phyloP scores from a whole-genome alignment of 768 basidiomycete species.

The Mycena filopes region DNA sequence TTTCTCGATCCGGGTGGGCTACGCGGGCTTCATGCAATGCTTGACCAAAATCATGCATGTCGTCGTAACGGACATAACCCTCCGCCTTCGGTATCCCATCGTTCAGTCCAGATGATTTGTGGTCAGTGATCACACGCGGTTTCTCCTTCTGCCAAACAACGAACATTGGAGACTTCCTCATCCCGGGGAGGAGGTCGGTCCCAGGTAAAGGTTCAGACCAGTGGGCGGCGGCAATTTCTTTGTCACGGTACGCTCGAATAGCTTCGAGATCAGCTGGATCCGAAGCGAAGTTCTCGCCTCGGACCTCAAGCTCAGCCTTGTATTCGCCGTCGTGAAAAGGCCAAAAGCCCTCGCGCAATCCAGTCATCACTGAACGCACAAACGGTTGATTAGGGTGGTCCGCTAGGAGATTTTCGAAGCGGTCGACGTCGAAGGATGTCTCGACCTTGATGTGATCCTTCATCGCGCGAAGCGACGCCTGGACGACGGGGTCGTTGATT shows the following conservation, averaged over 20 bases:
- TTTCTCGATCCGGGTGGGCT: neutral
- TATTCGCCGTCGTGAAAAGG: conserved; percentile 41
- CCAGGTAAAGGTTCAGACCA: conserved; percentile 31
- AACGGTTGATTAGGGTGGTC: conserved; percentile 44
- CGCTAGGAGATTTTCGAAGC: conserved; percentile 32
- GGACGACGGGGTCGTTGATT: conserved; percentile 11
- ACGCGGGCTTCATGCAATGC: conserved; percentile 19
- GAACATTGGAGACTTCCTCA: conserved; percentile 42
- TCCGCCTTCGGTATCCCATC: conserved; percentile 32
- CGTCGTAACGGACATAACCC: conserved; percentile 37
- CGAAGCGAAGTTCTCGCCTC: conserved; percentile 26
- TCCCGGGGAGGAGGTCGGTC: conserved; percentile 36
- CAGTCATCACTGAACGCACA: conserved; percentile 38
- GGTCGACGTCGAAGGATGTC: conserved; percentile 41
- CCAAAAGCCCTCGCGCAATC: conserved; percentile 46
- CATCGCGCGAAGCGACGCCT: conserved; percentile 21
- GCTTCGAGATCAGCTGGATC: conserved; percentile 28
- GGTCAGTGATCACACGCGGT: conserved; percentile 40
- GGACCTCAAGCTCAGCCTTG: conserved; percentile 9
- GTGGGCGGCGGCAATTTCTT: conserved; percentile 31
- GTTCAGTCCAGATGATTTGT: conserved; percentile 38
- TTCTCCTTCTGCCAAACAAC: conserved; percentile 42
- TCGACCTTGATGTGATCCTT: conserved; percentile 36
- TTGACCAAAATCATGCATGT: conserved; percentile 37
- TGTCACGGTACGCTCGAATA: conserved; percentile 29